Percentiles rank a stretch among this genome's conserved stretches.
Conservation (phyloP, 1,284 basidiomycete species). For the Papiliotrema laurentii region DNA sequence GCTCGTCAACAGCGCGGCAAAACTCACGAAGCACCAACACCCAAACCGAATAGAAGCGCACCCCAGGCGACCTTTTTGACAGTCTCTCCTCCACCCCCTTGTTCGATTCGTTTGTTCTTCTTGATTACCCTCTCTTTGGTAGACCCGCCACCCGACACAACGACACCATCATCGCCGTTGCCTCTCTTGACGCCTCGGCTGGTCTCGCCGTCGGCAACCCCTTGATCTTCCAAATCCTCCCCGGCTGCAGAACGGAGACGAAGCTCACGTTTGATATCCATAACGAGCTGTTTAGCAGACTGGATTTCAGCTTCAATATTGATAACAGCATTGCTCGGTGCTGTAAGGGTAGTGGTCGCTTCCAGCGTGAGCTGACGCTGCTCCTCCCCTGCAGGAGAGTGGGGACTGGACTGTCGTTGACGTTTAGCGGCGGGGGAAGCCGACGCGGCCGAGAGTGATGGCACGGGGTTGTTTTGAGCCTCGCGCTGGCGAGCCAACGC, state of each 20-base stretch:
- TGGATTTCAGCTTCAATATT: constrained; percentile 46
- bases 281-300: constrained; percentile 43
- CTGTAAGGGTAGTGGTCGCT: constrained; percentile 42
- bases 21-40: constrained; percentile 24
- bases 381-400: too few species aligned
- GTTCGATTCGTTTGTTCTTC: constrained; percentile 37
- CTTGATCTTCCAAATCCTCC: constrained; percentile 39
- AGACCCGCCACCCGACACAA: constrained; percentile 27
- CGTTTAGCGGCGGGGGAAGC: constrained; percentile 34
- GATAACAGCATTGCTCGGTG: constrained; percentile 27
- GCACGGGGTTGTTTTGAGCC: too few species aligned
- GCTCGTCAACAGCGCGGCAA: background rate
- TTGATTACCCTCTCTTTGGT: constrained; percentile 32
- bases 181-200: constrained; percentile 40
- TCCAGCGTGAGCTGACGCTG: constrained; percentile 38
- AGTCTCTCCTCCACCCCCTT: constrained; percentile 20
- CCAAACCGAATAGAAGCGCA: constrained; percentile 42
- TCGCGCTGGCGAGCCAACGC: constrained; percentile 25
- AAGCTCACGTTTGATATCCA: constrained; percentile 41
- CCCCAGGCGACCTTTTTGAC: constrained; percentile 42
- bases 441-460: constrained; percentile 17
- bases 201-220: constrained; percentile 21
- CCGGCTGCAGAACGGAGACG: constrained; percentile 36
- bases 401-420: constrained; percentile 19
- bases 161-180: constrained; percentile 32